Conservation (phyloP, 768 basidiomycete species). For the Nidularia sp. region DNA sequence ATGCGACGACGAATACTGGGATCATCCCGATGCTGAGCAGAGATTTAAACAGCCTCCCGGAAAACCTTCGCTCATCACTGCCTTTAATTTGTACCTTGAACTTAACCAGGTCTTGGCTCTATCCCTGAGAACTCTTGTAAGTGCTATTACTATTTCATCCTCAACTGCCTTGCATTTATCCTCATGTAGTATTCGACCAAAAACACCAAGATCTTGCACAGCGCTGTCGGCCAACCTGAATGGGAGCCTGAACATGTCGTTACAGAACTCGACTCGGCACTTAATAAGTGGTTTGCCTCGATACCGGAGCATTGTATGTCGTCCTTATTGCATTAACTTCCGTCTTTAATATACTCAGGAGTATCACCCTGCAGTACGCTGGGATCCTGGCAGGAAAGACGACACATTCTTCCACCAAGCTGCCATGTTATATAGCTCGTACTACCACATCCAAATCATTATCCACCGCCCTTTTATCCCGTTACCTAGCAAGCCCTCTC, state of each 20-base stretch:
- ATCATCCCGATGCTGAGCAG: conserved; percentile 47
- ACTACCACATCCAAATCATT: conserved; percentile 65
- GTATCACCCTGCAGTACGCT: conserved; percentile 31
- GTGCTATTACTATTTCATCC: conserved; percentile 12
- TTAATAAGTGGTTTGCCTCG: conserved; percentile 69
- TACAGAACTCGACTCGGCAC: conserved; percentile 64
- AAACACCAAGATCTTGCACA: conserved; percentile 61
- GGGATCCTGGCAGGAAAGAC: conserved; percentile 47
- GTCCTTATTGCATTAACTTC: not conserved
- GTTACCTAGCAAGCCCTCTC: conserved; percentile 41
- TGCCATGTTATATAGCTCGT: conserved; percentile 42
- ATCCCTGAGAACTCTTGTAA: conserved; percentile 58
- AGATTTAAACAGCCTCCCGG: conserved; percentile 69
- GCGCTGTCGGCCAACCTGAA: conserved; percentile 46
- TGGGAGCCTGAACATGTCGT: conserved; percentile 67
- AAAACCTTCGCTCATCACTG: conserved; percentile 52
- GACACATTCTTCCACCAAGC: conserved; percentile 54
- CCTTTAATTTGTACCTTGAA: conserved; percentile 53
- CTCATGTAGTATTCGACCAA: conserved; percentile 73
- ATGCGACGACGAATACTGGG: conserved; percentile 78
- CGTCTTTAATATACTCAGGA: not conserved
- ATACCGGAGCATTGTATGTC: conserved; percentile 56
- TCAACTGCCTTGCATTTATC: not conserved
- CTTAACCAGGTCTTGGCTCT: conserved; percentile 64
- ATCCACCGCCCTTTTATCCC: conserved; percentile 80